Base-by-base conservation (phyloP, 2,329 filamentous ascomycete species). In the Cladosporium sp. region DNA sequence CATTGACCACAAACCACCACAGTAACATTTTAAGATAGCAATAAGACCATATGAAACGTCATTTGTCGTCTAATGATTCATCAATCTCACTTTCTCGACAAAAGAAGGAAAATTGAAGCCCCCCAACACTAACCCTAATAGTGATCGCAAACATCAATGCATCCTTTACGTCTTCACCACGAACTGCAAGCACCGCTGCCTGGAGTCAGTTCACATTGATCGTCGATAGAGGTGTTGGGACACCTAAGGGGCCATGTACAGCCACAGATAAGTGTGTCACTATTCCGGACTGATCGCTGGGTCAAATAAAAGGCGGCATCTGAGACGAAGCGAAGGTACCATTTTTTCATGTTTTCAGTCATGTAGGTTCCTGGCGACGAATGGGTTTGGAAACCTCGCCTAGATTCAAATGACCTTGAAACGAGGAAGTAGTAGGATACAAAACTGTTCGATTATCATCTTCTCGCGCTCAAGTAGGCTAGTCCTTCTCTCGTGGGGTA, bases 401-500 rank as follows among this genome's bases (percentile, higher is more conserved):
- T 6, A 40, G 37, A 40, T 40, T n/a, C 16, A 37, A 2, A 37
- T 16, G 14, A 16, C 3, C 12, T 37, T 16, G 12, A 14, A 37
- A 37, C 3, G 12, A 37, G 35, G 35, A 37, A 37, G 12, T 37
- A 16, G 35, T 44, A 44, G 18, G 18, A 44, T 44, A 44, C 37
- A 44, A 44, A 44, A 44, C 37, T 44, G 16, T 44, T 18, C 18
- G n/a, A 44, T 44, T 21, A 44, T 44, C 50, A 18, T 53, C 50
- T 53, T 23, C 26, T 28, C 16, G 16, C 50, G 16, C 50, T 33
- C 26, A 53, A 53, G 28, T 53, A 53, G 23, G 50, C 50, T 53
- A 53, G 50, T 53, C 26, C 50, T 53, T 31, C 26, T 29, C 50
- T 53, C 50, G 23, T 53, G 50, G 50, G 50, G 50, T 53, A 53